Evolutionary conservation across 768 basidiomycete species (phyloP).

Genomic region (Russula earlei): DNA sequence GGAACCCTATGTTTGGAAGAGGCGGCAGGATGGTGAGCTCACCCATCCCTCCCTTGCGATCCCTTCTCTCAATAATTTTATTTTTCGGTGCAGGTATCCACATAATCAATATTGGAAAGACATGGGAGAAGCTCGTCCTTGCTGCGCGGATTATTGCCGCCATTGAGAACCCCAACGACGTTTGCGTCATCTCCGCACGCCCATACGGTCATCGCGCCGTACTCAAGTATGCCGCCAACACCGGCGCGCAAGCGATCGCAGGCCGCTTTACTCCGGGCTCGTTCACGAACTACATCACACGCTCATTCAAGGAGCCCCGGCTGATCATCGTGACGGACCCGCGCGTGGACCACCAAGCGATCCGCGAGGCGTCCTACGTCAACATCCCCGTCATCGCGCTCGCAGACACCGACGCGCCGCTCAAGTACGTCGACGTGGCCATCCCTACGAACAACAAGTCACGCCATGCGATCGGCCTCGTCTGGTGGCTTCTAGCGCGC

Average conservation of each 20-base stretch:
- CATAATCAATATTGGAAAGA: conserved; percentile 97
- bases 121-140: conserved; percentile 98
- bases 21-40: conserved; percentile 85
- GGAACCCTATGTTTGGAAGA: conserved; percentile 96
- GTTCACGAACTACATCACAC: conserved; percentile 99
- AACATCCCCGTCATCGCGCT: conserved; percentile 99
- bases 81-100: conserved; percentile 63
- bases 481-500: conserved; percentile 96
- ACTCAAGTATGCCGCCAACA: conserved; percentile 96
- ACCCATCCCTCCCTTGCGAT: not conserved
- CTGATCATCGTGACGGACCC: conserved; percentile 98
- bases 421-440: conserved; percentile 95
- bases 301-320: conserved; percentile 99
- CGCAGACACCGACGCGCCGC: conserved; percentile 96
- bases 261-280: conserved; percentile 98
- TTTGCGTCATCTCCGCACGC: conserved; percentile 96
- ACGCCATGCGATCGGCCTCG: conserved; percentile 90
- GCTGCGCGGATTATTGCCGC: conserved; percentile 97
- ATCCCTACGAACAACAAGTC: conserved; percentile 99
- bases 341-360: conserved; percentile 99
- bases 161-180: conserved; percentile 96
- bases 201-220: conserved; percentile 99
- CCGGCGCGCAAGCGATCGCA: conserved; percentile 96
- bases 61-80: conserved; percentile 6
- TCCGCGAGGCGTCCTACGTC: conserved; percentile 99